Evolutionary conservation across 805 yeast species (phyloP).

Genomic region (Suhomyces faveliae): DNA sequence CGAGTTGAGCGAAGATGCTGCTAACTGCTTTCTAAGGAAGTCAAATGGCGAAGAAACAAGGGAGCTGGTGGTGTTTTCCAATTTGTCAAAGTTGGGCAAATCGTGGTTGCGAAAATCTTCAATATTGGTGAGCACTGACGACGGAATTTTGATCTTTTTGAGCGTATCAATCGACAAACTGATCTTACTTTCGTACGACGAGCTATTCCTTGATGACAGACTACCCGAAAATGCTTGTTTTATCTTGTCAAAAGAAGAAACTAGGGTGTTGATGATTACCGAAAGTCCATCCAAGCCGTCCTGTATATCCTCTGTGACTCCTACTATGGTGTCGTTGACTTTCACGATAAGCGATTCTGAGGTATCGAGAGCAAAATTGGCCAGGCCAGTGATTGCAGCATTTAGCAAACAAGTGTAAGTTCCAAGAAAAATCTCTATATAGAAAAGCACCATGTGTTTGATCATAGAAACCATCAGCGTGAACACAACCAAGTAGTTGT

Average conservation of each 20-base stretch:
- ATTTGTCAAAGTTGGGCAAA: slow-evolving; percentile 65
- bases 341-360: slow-evolving; percentile 57
- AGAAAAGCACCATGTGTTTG: slow-evolving; percentile 59
- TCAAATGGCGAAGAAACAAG: slow-evolving; percentile 63
- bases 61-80: slow-evolving; percentile 55
- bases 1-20: slow-evolving; percentile 14
- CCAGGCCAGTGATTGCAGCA: slow-evolving; percentile 70
- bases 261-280: slow-evolving; percentile 52
- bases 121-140: slow-evolving; percentile 58
- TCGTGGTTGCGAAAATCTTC: slow-evolving; percentile 44
- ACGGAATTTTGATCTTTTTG: slow-evolving; percentile 61
- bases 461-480: slow-evolving; percentile 52
- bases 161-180: slow-evolving; percentile 58
- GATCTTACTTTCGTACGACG: slow-evolving; percentile 44
- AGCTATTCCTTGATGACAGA: slow-evolving; percentile 26
- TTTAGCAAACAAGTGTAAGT: slow-evolving; percentile 83
- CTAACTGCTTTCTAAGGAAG: slow-evolving; percentile 40
- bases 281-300: slow-evolving; percentile 64
- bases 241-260: slow-evolving; percentile 47
- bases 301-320: slow-evolving; percentile 60
- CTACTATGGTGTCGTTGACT: slow-evolving; percentile 60
- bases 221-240: slow-evolving; percentile 48
- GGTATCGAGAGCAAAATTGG: slow-evolving; percentile 69
- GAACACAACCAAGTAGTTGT: slow-evolving; percentile 44
- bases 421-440: slow-evolving; percentile 73